A percentile compares a stretch with the other conserved stretches of the same genome.
Evolutionary conservation across 768 basidiomycete genomes (phyloP).

Genomic region (Postia placenta): DNA sequence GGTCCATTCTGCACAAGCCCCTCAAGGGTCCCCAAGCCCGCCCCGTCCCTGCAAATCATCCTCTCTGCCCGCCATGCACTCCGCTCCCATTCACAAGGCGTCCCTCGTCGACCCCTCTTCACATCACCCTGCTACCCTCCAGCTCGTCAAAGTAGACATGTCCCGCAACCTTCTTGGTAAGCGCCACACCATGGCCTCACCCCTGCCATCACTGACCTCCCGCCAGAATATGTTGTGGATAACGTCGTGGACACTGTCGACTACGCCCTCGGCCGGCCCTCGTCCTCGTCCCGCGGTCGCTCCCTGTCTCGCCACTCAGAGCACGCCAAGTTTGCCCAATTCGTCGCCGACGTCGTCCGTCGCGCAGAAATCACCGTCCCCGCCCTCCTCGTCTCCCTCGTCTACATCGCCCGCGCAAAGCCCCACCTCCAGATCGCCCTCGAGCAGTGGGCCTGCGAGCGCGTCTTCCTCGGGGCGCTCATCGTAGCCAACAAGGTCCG

Average conservation of each 20-base stretch:
- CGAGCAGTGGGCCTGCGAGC: constrained; percentile 83
- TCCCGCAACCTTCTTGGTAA: constrained; percentile 57
- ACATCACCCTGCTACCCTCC: constrained; percentile 61
- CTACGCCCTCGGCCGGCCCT: constrained; percentile 66
- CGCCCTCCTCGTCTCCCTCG: constrained; percentile 62
- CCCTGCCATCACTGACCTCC: constrained; percentile 8
- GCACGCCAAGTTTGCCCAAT: constrained; percentile 53
- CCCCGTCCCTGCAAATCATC: constrained; percentile 5
- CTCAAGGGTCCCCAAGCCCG: constrained; percentile 8
- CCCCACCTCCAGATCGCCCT: constrained; percentile 77
- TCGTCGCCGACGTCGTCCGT: constrained; percentile 60
- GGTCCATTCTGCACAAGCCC: no score
- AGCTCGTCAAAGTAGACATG: constrained; percentile 64
- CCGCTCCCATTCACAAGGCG: constrained; percentile 35
- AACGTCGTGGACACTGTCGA: constrained; percentile 67
- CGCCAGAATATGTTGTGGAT: constrained; percentile 63
- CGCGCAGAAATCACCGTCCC: constrained; percentile 71
- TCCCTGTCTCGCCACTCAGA: constrained; percentile 40
- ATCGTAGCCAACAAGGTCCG: constrained; percentile 80
- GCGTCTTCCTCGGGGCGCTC: constrained; percentile 87
- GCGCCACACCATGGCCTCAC: background rate
- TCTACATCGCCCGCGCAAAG: constrained; percentile 72
- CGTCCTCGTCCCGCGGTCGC: constrained; percentile 48
- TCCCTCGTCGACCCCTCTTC: constrained; percentile 56
- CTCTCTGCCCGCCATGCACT: constrained; percentile 7